A percentile compares a stretch with the other conserved stretches of the same genome.
phyloP scores from a whole-genome alignment of 2,329 filamentous ascomycete genomes.

The Paracoccidioides lutzii region DNA sequence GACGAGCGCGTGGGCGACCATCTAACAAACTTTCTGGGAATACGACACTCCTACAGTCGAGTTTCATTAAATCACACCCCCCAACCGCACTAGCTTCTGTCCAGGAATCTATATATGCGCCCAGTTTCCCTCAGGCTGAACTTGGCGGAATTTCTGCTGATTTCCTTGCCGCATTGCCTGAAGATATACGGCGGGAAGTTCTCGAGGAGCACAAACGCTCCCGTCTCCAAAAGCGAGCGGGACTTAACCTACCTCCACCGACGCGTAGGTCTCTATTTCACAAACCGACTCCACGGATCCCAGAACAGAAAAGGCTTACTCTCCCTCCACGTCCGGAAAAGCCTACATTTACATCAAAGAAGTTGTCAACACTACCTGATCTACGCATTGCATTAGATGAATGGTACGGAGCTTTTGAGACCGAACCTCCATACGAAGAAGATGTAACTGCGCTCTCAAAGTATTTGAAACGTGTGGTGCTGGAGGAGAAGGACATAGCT shows the following conservation, averaged over 20 bases:
- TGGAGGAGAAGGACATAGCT: constrained; percentile 62
- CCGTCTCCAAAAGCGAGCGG: constrained; percentile 46
- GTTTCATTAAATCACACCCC: constrained; percentile 43
- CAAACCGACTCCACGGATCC: neutral
- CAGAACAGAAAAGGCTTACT: constrained; percentile 27
- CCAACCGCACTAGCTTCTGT: constrained; percentile 10
- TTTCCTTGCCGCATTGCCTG: constrained; percentile 71
- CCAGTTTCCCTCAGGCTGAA: constrained; percentile 19
- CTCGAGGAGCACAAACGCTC: constrained; percentile 56
- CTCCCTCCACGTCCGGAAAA: constrained; percentile 39
- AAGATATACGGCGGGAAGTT: constrained; percentile 66
- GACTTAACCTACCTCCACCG: constrained; percentile 29
- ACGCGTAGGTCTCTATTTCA: constrained; percentile 7
- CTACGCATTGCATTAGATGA: constrained; percentile 60
- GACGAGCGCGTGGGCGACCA: constrained; percentile 40
- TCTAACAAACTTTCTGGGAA: constrained; percentile 41
- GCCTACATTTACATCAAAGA: constrained; percentile 50
- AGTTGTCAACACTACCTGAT: constrained; percentile 45
- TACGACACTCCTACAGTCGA: constrained; percentile 58
- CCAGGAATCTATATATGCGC: constrained; percentile 10
- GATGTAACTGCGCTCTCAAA: constrained; percentile 63
- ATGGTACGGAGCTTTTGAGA: constrained; percentile 61
- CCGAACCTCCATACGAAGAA: constrained; percentile 62
- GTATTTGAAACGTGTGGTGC: constrained; percentile 60
- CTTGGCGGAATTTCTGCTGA: constrained; percentile 44